Evolutionary conservation across 148 eudicot species (phyloP).

Genomic region (Fagopyrum tataricum): DNA sequence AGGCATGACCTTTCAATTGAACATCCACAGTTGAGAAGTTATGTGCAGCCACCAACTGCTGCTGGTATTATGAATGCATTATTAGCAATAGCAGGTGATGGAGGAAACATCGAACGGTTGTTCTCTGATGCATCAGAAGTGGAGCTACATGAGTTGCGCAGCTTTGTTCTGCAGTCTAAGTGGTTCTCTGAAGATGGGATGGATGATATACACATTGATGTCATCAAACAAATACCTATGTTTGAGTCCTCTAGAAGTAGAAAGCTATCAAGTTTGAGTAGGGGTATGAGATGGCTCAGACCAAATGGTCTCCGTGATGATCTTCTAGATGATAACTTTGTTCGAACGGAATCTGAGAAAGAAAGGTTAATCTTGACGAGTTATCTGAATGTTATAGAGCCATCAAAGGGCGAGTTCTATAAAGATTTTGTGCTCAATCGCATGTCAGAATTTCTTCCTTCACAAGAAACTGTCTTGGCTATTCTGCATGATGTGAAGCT

Average conservation of each 20-base stretch:
- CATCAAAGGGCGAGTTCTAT: conserved; percentile 63
- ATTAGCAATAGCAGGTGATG: conserved; percentile 44
- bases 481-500: conserved; percentile 58
- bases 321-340: conserved; percentile 81
- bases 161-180: conserved; percentile 90
- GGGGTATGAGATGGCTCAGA: conserved; percentile 69
- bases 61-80: conserved; percentile 74
- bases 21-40: conserved; percentile 60
- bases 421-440: conserved; percentile 64
- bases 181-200: conserved; percentile 74
- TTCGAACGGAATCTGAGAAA: conserved; percentile 79
- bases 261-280: conserved; percentile 51
- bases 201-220: conserved; percentile 43
- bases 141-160: conserved; percentile 81
- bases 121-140: conserved; percentile 77
- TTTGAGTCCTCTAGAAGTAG: conserved; percentile 84
- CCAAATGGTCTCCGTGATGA: conserved; percentile 72
- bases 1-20: conserved; percentile 58
- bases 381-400: conserved; percentile 53
- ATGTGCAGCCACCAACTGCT: conserved; percentile 82
- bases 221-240: conserved; percentile 75
- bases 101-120: conserved; percentile 50
- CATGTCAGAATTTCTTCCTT: conserved; percentile 66
- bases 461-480: conserved; percentile 55
- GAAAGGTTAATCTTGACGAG: conserved; percentile 65